Conservation (phyloP, 768 basidiomycete species). For the Boletus reticuloceps region DNA sequence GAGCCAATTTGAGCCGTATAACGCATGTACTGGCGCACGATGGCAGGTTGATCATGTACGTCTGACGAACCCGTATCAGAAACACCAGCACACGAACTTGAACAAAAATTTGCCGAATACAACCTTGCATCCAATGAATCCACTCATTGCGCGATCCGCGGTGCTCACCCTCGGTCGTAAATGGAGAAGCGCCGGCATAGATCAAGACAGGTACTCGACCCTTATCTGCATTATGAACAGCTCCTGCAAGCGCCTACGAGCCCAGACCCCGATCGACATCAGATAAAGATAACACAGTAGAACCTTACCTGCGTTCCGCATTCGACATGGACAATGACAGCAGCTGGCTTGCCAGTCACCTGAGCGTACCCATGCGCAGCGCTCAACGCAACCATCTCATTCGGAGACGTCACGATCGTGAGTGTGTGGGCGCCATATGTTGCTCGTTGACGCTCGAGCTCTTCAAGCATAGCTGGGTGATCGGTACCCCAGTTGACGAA, state of each 20-base stretch:
- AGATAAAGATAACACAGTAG: no score
- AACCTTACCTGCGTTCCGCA: conserved; percentile 59
- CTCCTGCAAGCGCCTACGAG: conserved; percentile 60
- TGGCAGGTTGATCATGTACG: conserved; percentile 66
- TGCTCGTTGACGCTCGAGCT: conserved; percentile 55
- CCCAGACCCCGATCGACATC: no score
- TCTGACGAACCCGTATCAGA: conserved; percentile 36
- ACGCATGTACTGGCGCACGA: conserved; percentile 76
- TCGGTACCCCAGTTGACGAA: conserved; percentile 81
- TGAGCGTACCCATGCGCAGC: conserved; percentile 72
- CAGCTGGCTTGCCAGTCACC: conserved; percentile 62
- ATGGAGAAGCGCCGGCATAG: conserved; percentile 69
- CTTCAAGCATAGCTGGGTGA: conserved; percentile 70
- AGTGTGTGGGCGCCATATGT: conserved; percentile 36
- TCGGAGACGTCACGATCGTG: conserved; percentile 66
- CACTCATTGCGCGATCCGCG: conserved; percentile 68
- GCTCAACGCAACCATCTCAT: conserved; percentile 74
- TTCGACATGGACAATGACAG: conserved; percentile 73
- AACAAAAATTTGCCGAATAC: not conserved
- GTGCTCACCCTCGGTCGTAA: conserved; percentile 52
- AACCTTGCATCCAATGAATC: conserved; percentile 73
- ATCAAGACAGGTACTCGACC: conserved; percentile 62
- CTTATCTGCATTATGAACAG: conserved; percentile 68
- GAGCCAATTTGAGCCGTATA: conserved; percentile 58
- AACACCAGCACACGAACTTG: not conserved